Conservation (phyloP, 352 stramenopile species). For the Phytophthora fragariae region DNA sequence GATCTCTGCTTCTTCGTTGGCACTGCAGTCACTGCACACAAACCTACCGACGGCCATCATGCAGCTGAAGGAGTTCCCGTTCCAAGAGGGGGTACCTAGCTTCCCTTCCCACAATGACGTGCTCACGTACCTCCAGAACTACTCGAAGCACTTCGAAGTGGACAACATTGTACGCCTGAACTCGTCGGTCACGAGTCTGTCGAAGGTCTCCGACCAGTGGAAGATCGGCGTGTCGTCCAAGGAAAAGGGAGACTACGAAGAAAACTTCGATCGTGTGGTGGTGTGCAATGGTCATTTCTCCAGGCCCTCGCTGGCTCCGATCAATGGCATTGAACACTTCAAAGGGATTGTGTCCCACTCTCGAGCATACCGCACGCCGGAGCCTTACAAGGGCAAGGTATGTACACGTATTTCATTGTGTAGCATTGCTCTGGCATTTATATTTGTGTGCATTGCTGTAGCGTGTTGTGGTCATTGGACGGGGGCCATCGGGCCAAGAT, state of each 20-base stretch:
- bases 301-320: slow-evolving; percentile 50
- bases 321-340: slow-evolving; percentile 66
- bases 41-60: slow-evolving; percentile 85
- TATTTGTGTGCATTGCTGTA: slow-evolving; percentile 5
- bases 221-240: slow-evolving; percentile 48
- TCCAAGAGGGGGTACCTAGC: slow-evolving; percentile 55
- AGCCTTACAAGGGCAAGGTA: slow-evolving; percentile 56
- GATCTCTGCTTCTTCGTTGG: background rate
- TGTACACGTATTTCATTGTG: background rate
- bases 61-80: slow-evolving; percentile 77
- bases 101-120: slow-evolving; percentile 75
- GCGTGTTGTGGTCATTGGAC: slow-evolving; percentile 73
- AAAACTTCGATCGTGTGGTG: slow-evolving; percentile 77
- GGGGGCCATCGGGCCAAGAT: slow-evolving; percentile 75
- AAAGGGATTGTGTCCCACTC: slow-evolving; percentile 55
- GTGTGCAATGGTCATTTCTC: slow-evolving; percentile 87
- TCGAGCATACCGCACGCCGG: slow-evolving; percentile 60
- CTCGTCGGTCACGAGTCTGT: slow-evolving; percentile 58
- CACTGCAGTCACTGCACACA: slow-evolving; percentile 70
- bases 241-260: slow-evolving; percentile 59
- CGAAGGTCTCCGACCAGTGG: slow-evolving; percentile 48
- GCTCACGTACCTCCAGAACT: slow-evolving; percentile 75
- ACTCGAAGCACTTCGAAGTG: slow-evolving; percentile 64
- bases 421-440: slow-evolving; percentile 5
- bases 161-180: slow-evolving; percentile 57